Evolutionary conservation across 164 flowering plant genomes (phyloP), one percentile per base, ranked within the genome.

Genomic region (Vitis riparia): DNA sequence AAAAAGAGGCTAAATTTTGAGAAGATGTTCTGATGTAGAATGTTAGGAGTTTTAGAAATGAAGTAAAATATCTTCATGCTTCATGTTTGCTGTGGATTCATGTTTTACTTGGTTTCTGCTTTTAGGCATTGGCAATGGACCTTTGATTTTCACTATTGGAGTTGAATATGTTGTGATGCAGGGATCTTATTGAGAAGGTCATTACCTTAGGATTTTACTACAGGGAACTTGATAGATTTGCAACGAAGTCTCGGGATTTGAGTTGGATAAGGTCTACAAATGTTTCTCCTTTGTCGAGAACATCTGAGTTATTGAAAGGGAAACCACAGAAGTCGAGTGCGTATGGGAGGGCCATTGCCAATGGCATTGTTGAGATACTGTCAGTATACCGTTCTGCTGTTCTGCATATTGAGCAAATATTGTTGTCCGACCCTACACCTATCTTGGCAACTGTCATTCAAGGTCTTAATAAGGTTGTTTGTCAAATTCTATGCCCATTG

Each of bases 301-400:
- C 73, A 12, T 56, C 75, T 27, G 87, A 78, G 55, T 32, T 76
- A 58, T 70, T 76, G 64, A 80, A 83, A 68, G 73, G 70, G 63
- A 85, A 82, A 68, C 48, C 37, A 6, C 76, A 67, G 66, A 84
- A 77, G 69, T 78, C 82, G 19, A 91, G 99, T 70, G 85, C 91
- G 67, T 96, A 96, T 64, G 79, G 95, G 12, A 87, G 97, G 72
- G 99, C 97, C 44, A 79, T 95, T 55, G 97, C 97, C 19, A 95
- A 93, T 87, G 99, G 98, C 19, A 82, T 95, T 76, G 88, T 91
- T 50, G 99, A 95, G 84, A 83, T 93, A 65, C 78, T 95, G 65
- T 89, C 97, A 8, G 80, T 95, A 30, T 95, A 93, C 70, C 76
- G 92, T 68, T 93, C 99, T 57, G 98, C 93, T 60, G 97, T 95